Base-by-base conservation (phyloP, 805 yeast genomes). In the Candida alai region DNA sequence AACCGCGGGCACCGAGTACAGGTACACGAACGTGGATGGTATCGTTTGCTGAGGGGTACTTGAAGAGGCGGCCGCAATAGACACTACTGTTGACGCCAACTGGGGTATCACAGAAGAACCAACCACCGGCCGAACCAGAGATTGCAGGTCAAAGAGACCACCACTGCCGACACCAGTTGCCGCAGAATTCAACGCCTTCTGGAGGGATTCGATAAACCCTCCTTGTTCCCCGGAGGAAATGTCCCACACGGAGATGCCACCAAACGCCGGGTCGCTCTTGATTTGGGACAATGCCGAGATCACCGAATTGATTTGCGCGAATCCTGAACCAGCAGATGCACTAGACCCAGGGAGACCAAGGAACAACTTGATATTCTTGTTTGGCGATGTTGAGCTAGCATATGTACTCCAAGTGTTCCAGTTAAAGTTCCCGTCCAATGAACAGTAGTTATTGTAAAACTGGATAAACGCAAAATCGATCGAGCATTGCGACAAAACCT, bases 401-500 rank as follows among this genome's bases (percentile, higher is more conserved):
- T 55, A 85, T 20, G 69, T 55, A 18, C 68, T 65, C 96, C 96
- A 87, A 16, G 84, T 73, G 43, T 79, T 80, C 68, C 72, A 71
- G 57, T 72, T 72, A 69, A 86, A 88, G 18, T 43, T 41, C 6
- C 57, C 54, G 15, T 51, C 58, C 37, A 79, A 65, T 29, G 74
- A 62, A 59, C 95, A 84, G 53, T 80, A 73, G 62, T 88, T 88
- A 73, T 88, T 88, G 72, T 87, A 88, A 63, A 88, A 88, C 63
- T 87, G 96, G 43, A 88, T 72, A 54, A 84, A 86, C 3, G 87
- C 84, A 58, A 79, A 86, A 60, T 88, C 96, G 43, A 88, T 67
- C 23, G 74, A 65, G 5, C 84, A 77, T 59, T 71, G 35, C 75
- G 42, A 37, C 36, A 60, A 46, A 13, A 55, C 40, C 20, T 49